A percentile compares a stretch with the other conserved stretches of the same genome.
phyloP scores from a whole-genome alignment of 192 early-diverging fungal genomes.

The Fimicolochytrium jonesii region DNA sequence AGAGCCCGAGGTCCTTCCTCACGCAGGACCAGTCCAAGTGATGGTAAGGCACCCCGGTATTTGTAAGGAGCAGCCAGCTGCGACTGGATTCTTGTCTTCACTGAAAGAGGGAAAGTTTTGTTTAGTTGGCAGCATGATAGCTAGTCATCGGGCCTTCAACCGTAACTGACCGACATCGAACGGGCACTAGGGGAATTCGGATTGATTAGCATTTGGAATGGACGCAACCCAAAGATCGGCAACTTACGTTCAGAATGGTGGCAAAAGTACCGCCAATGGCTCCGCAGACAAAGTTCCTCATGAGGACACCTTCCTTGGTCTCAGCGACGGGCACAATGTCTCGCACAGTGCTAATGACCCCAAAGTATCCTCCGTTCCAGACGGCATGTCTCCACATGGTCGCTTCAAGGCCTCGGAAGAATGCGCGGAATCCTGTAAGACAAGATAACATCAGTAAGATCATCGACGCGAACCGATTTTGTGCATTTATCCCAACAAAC shows the following conservation, averaged over 20 bases:
- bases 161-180: conserved; percentile 70
- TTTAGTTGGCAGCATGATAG: no score
- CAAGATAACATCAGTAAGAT: neutral
- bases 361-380: conserved; percentile 99
- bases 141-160: no score
- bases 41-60: conserved; percentile 86
- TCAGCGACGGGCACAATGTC: conserved; percentile 74
- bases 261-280: conserved; percentile 90
- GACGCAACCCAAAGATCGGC: no score
- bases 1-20: conserved; percentile 87
- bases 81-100: conserved; percentile 93
- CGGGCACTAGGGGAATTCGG: no score
- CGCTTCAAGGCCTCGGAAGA: conserved; percentile 89
- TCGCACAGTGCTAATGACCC: conserved; percentile 59
- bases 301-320: conserved; percentile 69
- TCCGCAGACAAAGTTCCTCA: conserved; percentile 87
- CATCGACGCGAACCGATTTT: neutral
- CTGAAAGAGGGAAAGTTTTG: neutral
- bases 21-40: conserved; percentile 66
- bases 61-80: conserved; percentile 69
- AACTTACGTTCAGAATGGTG: conserved; percentile 73
- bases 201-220: no score
- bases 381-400: conserved; percentile 90
- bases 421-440: conserved; percentile 51
- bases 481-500: conserved; percentile 23